These are phyloP conservation scores for Citrus sinensis DNA, from an alignment of 345 rosid species.

Conservation along the genomic window DNA sequence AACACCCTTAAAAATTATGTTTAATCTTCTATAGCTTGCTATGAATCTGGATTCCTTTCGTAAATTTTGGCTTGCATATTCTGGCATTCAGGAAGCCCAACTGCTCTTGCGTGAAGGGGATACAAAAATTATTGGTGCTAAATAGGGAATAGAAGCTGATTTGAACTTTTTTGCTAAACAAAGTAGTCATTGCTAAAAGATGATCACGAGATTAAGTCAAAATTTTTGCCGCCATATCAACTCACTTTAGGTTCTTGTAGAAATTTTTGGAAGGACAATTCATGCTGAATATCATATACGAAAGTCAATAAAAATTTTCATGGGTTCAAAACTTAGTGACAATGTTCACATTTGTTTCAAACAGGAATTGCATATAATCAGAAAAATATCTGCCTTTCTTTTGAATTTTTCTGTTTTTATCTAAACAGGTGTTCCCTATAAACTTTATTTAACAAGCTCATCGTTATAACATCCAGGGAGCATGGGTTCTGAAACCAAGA, in stretches of 20 bases:
- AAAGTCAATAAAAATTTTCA: not conserved
- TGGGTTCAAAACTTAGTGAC: not conserved
- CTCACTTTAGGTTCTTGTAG: not conserved
- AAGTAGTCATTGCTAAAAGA: not conserved
- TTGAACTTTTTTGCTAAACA: no score
- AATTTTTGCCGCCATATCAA: not conserved
- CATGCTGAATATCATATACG: not conserved
- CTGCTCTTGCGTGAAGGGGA: not conserved
- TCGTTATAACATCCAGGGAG: slow-evolving; percentile 51
- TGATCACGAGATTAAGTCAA: not conserved
- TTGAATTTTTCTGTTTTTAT: not conserved
- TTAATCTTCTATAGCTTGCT: not conserved
- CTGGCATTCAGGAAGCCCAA: not conserved
- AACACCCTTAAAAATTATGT: not conserved
- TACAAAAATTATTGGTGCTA: not conserved
- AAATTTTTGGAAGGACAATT: not conserved
- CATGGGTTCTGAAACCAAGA: slow-evolving; percentile 92
- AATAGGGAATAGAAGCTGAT: not conserved
- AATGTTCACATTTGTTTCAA: not conserved
- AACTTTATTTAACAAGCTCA: not conserved
- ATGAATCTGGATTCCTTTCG: not conserved
- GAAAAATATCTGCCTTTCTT: not conserved
- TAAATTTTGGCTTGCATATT: not conserved
- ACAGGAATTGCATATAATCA: not conserved
- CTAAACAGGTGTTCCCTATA: not conserved